Base-by-base conservation (phyloP, 2,329 filamentous ascomycete species). In the Aspergillus versicolor region DNA sequence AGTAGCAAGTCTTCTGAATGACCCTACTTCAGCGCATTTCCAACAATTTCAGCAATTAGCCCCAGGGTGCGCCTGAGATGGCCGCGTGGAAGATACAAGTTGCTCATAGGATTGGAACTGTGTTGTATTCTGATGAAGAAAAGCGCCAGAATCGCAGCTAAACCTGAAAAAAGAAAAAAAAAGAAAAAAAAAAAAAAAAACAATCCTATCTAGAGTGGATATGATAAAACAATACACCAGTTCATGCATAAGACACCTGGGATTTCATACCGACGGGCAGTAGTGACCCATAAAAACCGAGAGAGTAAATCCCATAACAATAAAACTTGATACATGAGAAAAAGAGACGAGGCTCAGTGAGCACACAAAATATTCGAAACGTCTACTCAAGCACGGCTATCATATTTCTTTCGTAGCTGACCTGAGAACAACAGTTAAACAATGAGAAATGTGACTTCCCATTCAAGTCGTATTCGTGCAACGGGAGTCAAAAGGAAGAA, bases 201-300 rank as follows among this genome's bases (percentile, higher is more conserved):
- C 17, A 37, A 46, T 17, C 27, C 8, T 19, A 47, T 37, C 44
- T 47, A 47, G 24, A 34, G 22, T n/a, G 17, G 24, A 27, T 27
- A 54, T 34, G 24, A 27, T 27, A 53, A 49, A 53, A 34, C 17
- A 56, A 41, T 40, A 45, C 57, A 56, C 57, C 57, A 45, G 32
- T 48, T 56, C 48, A 59, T 59, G 53, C 57, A 56, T 34, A 45
- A 27, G 46, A 40, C 41, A 49, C 54, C 48, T n/a, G 45, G 15
- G 19, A 37, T 37, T 50, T 12, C 48, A 38, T 45, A 47, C n/a
- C 21, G 22, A 42, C 8, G 22, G 24, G 27, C 21, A 52, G 21
- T 27, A 27, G 19, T 34, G 42, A 34, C 22, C 43, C 22, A 41
- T 30, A n/a, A 19, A 37, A 13, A 51, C 32, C 21, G 15, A 45